Evolutionary conservation across 352 stramenopile species (phyloP).

Genomic region (Phytophthora colocasiae): DNA sequence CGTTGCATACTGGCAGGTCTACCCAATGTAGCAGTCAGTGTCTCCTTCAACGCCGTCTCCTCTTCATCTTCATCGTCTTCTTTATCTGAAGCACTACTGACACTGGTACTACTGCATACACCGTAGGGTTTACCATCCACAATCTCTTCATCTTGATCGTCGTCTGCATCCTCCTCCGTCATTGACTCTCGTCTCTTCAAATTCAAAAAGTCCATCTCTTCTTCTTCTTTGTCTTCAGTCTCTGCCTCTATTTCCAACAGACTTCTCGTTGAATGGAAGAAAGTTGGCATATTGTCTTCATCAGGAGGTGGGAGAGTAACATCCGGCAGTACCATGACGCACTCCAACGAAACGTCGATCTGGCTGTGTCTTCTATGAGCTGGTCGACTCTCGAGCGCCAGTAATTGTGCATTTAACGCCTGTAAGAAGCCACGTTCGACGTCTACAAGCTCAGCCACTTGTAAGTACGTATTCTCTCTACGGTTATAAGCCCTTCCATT

Average conservation of each 20-base stretch:
- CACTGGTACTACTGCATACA: slow-evolving; percentile 39
- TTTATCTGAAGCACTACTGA: slow-evolving; percentile 39
- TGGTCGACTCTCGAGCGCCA: slow-evolving; percentile 64
- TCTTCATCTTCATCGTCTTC: slow-evolving; percentile 43
- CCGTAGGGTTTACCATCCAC: slow-evolving; percentile 32
- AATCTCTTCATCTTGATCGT: slow-evolving; percentile 16
- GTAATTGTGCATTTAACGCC: slow-evolving; percentile 68
- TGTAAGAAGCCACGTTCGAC: slow-evolving; percentile 68
- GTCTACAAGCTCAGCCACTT: slow-evolving; percentile 77
- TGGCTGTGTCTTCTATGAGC: slow-evolving; percentile 69
- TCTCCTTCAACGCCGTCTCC: slow-evolving; percentile 23
- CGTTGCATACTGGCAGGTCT: slow-evolving; percentile 18
- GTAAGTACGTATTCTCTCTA: slow-evolving; percentile 51
- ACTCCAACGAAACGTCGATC: slow-evolving; percentile 76
- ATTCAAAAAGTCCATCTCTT: slow-evolving; percentile 17
- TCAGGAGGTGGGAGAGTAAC: slow-evolving; percentile 72
- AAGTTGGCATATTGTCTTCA: slow-evolving; percentile 48
- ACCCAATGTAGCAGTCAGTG: slow-evolving; percentile 10
- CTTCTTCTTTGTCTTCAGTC: slow-evolving; percentile 16
- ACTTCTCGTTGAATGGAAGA: slow-evolving; percentile 51
- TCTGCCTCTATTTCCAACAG: slow-evolving; percentile 34
- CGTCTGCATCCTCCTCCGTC: slow-evolving; percentile 40
- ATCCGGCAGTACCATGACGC: slow-evolving; percentile 83
- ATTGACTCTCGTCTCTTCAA: slow-evolving; percentile 31
- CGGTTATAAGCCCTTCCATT: background rate